These are phyloP conservation scores for Xylaria castorea DNA, from an alignment of 495 filamentous ascomycete species.

Conservation along the genomic window DNA sequence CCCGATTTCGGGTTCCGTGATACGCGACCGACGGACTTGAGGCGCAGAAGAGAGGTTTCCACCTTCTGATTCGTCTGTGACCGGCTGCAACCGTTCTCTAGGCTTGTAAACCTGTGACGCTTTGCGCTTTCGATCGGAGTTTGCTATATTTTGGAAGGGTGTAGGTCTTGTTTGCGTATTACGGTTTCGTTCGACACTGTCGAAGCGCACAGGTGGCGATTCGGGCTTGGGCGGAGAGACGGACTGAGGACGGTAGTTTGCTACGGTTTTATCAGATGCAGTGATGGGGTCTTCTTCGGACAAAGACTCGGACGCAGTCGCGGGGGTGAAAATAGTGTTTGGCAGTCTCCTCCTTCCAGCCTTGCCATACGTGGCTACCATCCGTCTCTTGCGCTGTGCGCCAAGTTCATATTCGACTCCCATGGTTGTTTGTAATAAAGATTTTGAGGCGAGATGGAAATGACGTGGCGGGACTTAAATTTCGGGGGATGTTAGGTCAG, in stretches of 20 bases:
- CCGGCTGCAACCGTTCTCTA: constrained; percentile 31
- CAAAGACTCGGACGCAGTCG: constrained; percentile 35
- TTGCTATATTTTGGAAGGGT: constrained; percentile 17
- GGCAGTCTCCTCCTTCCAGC: constrained; percentile 39
- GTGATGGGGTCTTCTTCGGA: constrained; percentile 38
- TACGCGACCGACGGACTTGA: constrained; percentile 30
- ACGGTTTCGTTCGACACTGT: constrained; percentile 22
- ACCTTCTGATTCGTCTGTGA: constrained; percentile 18
- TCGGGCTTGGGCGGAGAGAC: constrained; percentile 30
- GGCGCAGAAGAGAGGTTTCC: constrained; percentile 11
- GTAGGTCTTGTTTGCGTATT: not conserved
- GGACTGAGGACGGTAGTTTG: constrained; percentile 30
- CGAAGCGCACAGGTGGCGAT: constrained; percentile 27
- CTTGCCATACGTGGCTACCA: constrained; percentile 50
- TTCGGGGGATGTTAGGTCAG: not conserved
- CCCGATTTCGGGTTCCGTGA: constrained; percentile 23
- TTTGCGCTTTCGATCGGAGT: constrained; percentile 40
- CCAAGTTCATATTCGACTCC: constrained; percentile 44
- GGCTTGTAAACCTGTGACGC: constrained; percentile 39
- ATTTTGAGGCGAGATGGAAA: not conserved
- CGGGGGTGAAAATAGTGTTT: constrained; percentile 35
- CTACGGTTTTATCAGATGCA: constrained; percentile 32
- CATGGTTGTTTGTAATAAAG: constrained; percentile 33
- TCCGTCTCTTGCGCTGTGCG: constrained; percentile 45
- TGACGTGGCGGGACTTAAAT: not conserved